phyloP scores from a whole-genome alignment of 805 yeast genomes.

The Kodamaea kakaduensis region DNA sequence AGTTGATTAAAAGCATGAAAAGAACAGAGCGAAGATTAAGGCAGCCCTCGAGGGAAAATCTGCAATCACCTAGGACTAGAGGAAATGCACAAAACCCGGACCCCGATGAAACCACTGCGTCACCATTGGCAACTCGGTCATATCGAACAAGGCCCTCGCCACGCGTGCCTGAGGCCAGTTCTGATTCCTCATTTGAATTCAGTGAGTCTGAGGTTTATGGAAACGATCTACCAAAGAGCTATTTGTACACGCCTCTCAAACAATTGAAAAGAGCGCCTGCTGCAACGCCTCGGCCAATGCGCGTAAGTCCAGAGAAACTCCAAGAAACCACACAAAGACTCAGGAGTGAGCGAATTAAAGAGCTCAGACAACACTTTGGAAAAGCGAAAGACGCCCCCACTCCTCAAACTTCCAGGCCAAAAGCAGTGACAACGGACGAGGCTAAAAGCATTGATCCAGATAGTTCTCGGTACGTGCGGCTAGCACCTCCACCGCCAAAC shows the following conservation, averaged over 20 bases:
- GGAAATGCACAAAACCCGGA: not conserved
- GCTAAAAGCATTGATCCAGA: constrained; percentile 4
- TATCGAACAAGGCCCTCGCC: not conserved
- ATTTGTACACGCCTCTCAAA: constrained; percentile 35
- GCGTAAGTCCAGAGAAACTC: constrained; percentile 33
- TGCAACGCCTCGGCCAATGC: constrained; percentile 21
- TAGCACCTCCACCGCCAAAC: constrained; percentile 17
- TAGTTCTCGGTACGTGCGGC: constrained; percentile 6
- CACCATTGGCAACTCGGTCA: constrained; percentile 6
- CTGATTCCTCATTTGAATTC: too few species aligned
- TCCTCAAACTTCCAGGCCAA: not conserved
- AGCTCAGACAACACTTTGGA: constrained; percentile 31
- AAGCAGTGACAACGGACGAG: not conserved
- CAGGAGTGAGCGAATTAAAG: constrained; percentile 31
- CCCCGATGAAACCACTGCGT: not conserved
- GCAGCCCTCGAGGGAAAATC: too few species aligned
- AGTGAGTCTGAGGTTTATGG: not conserved
- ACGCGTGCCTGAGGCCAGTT: too few species aligned
- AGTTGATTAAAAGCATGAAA: constrained; percentile 1
- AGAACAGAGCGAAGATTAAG: not conserved
- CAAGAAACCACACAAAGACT: constrained; percentile 38
- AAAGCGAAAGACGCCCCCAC: constrained; percentile 19
- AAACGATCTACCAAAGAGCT: constrained; percentile 15
- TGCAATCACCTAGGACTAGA: not conserved
- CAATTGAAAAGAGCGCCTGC: constrained; percentile 14